Evolutionary conservation across 2,329 filamentous ascomycete species (phyloP), one percentile per base, ranked within the genome.

Genomic region (Fusarium secorum): DNA sequence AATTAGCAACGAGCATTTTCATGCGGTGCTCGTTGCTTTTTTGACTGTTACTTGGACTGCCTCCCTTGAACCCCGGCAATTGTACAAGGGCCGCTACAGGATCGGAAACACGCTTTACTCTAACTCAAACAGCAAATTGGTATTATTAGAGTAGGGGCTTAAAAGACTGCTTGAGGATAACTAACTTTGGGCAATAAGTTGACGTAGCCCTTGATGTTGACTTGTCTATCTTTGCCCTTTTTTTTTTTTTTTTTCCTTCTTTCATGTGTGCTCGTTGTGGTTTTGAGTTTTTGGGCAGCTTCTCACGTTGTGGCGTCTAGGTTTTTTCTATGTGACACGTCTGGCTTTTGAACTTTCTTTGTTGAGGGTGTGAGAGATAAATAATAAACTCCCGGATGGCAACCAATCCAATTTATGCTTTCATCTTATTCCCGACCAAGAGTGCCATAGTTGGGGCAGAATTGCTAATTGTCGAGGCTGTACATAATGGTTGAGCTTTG

Each of bases 71-170:
- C 53, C 53, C 55, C 45, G 38, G 33, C 51, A 30, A 56, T 35
- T 56, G 14, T 44, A 42, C 65, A 55, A 54, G 69, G 69, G 53
- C 45, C 65, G 51, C 39, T 63, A 48, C 56, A 66, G 46, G 45
- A 64, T 71, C 72, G 65, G 69, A 72, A 72, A 72, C 69, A 66
- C 56, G 30, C 60, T 45, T 56, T 33, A 46, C 60, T 74, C 42
- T 72, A 74, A 52, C 54, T 64, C 65, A 72, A 70, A 74, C 71
- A 49, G 55, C 33, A 66, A 45, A 52, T 52, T 55, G 22, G 26
- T 56, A 62, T 66, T 58, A 53, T 42, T 58, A 22, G 41, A 68
- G 24, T 41, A 63, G 49, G 63, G 49, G 45, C 26, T 32, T 11
- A 28, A 45, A 30, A 55, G 32, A 36, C 38, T 30, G 24, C 24